These are phyloP conservation scores for Hyaloperonospora brassicae DNA, from an alignment of 352 stramenopile species.

Conservation along the genomic window DNA sequence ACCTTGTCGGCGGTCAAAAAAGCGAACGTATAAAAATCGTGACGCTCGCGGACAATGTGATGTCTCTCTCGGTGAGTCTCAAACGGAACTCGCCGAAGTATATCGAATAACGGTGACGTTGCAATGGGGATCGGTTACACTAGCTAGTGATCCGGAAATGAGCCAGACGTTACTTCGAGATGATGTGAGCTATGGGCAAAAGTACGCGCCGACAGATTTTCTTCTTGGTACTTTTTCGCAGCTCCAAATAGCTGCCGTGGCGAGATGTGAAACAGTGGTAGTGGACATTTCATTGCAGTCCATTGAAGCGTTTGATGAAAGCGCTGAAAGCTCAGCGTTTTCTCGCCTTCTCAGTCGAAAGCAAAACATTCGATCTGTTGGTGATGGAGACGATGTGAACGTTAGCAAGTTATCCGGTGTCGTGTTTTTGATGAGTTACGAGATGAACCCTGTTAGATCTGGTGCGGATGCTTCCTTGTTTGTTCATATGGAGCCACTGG, in stretches of 20 bases:
- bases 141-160: conserved; percentile 68
- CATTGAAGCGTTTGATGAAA: conserved; percentile 83
- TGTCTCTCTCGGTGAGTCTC: conserved; percentile 28
- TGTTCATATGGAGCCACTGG: conserved; percentile 79
- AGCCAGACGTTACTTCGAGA: conserved; percentile 55
- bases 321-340: conserved; percentile 75
- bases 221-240: conserved; percentile 70
- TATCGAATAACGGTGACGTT: conserved; percentile 69
- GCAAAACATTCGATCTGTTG: conserved; percentile 31
- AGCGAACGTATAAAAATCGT: conserved; percentile 32
- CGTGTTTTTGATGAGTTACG: conserved; percentile 79
- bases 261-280: conserved; percentile 59
- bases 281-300: conserved; percentile 81
- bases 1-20: conserved; percentile 57
- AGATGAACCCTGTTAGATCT: conserved; percentile 62
- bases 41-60: conserved; percentile 19
- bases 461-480: conserved; percentile 66
- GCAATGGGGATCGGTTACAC: conserved; percentile 62
- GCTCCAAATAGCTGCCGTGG: conserved; percentile 64
- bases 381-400: conserved; percentile 44
- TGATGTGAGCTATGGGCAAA: conserved; percentile 52
- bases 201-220: conserved; percentile 71
- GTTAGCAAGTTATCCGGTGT: conserved; percentile 61
- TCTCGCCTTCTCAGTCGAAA: conserved; percentile 72
- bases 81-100: conserved; percentile 39